These are phyloP conservation scores for Torulaspora microellipsoides DNA, from an alignment of 805 yeast species.

Conservation along the genomic window DNA sequence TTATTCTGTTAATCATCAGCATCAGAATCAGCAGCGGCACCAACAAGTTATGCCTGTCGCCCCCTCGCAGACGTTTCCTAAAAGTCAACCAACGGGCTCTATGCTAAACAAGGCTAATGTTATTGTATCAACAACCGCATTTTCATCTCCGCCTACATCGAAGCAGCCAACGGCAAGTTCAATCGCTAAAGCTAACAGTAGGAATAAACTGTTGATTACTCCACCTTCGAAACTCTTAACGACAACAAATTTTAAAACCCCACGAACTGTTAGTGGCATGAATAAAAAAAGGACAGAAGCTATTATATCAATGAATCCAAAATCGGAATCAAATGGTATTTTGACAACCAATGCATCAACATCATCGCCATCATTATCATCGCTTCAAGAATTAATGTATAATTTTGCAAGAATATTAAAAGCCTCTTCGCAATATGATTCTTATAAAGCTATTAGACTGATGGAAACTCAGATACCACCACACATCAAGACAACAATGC, in stretches of 20 bases:
- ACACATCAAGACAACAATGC: constrained; percentile 57
- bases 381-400: constrained; percentile 16
- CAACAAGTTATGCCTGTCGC: constrained; percentile 3
- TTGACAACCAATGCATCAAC: constrained; percentile 1
- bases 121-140: constrained; percentile 13
- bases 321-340: constrained; percentile 7
- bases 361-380: constrained; percentile 5
- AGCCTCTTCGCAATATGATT: constrained; percentile 50
- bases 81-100: constrained; percentile 16
- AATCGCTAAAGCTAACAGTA: constrained; percentile 9
- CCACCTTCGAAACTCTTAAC: constrained; percentile 28
- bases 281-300: constrained; percentile 7
- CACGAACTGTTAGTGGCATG: constrained; percentile 12
- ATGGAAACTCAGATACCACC: constrained; percentile 52
- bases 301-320: constrained; percentile 4
- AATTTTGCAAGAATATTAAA: constrained; percentile 20
- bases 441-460: constrained; percentile 70
- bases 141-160: constrained; percentile 12
- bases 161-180: constrained; percentile 18
- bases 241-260: constrained; percentile 23
- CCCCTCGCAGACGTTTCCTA: constrained; percentile 10
- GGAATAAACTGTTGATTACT: constrained; percentile 20
- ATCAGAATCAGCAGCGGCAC: constrained; percentile 9
- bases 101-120: constrained; percentile 17
- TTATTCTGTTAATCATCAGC: neutral